phyloP scores from a whole-genome alignment of 805 yeast species.

The Candida silvatica region DNA sequence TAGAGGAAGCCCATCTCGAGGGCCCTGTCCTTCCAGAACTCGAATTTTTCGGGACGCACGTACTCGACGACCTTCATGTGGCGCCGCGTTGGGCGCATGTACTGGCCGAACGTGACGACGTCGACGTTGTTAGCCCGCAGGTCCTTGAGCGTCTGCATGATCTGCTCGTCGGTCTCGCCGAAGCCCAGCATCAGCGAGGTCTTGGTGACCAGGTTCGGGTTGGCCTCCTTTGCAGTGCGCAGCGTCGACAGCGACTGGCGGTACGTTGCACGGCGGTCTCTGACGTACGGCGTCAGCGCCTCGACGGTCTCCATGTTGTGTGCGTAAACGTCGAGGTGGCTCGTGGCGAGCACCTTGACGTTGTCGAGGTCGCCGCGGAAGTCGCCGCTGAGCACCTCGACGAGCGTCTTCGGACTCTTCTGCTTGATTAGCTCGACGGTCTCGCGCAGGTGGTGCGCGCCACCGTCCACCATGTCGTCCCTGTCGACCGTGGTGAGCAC shows the following conservation, averaged over 20 bases:
- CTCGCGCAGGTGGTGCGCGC: constrained; percentile 81
- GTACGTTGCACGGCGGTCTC: constrained; percentile 96
- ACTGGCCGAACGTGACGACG: constrained; percentile 97
- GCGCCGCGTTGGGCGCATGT: constrained; percentile 97
- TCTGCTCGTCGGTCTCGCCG: constrained; percentile 92
- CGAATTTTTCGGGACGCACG: constrained; percentile 88
- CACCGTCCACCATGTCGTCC: constrained; percentile 91
- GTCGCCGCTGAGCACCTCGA: constrained; percentile 92
- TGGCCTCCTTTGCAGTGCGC: constrained; percentile 69
- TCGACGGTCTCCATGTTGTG: constrained; percentile 97
- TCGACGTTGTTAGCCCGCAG: constrained; percentile 74
- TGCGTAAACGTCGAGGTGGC: constrained; percentile 94
- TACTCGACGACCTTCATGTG: constrained; percentile 98
- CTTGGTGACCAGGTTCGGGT: constrained; percentile 74
- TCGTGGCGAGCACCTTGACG: constrained; percentile 71
- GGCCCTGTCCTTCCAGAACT: constrained; percentile 84
- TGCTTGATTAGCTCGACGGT: constrained; percentile 79
- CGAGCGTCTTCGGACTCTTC: constrained; percentile 85
- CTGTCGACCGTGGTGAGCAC: constrained; percentile 96
- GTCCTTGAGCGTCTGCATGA: constrained; percentile 66
- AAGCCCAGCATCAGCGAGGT: constrained; percentile 95
- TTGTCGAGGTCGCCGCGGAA: constrained; percentile 82
- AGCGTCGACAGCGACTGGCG: constrained; percentile 78
- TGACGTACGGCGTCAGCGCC: constrained; percentile 83
- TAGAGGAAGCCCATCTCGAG: constrained; percentile 85